These are phyloP conservation scores for Lolium multiflorum DNA, from an alignment of 176 grass and related monocot species.

Conservation along the genomic window DNA sequence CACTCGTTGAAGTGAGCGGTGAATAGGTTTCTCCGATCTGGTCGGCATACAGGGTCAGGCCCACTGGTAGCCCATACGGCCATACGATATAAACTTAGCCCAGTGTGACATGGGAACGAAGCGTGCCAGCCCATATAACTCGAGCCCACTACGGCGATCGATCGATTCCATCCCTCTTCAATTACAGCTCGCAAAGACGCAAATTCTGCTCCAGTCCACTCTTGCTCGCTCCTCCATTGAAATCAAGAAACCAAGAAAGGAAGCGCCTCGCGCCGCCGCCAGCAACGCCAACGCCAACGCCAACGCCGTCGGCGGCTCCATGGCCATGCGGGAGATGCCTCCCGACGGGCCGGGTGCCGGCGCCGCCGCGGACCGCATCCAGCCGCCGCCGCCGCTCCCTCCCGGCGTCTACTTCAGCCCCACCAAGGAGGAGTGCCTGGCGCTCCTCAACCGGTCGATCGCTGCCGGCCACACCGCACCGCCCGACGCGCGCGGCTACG, in stretches of 20 bases:
- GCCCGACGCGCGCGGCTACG: not conserved
- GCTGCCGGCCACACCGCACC: not conserved
- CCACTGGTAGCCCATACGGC: no score
- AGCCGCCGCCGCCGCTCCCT: not conserved
- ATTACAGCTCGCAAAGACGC: no score
- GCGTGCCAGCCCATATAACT: no score
- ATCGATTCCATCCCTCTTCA: no score
- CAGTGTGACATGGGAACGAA: no score
- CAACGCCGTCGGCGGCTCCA: not conserved
- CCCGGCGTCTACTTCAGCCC: constrained; percentile 40
- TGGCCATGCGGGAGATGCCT: not conserved
- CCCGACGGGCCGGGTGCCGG: not conserved
- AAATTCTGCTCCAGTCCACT: no score
- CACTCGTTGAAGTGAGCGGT: no score
- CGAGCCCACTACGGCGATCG: no score
- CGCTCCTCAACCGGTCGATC: not conserved
- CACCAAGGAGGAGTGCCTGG: not conserved
- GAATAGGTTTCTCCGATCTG: no score
- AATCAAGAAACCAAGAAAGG: not conserved
- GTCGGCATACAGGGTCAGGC: no score
- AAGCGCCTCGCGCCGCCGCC: not conserved
- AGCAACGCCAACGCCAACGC: no score
- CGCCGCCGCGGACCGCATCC: not conserved
- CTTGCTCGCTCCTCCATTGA: not conserved
- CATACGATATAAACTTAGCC: no score